phyloP scores from a whole-genome alignment of 2,329 filamentous ascomycete species.

The Paraconiothyrium brasiliense region DNA sequence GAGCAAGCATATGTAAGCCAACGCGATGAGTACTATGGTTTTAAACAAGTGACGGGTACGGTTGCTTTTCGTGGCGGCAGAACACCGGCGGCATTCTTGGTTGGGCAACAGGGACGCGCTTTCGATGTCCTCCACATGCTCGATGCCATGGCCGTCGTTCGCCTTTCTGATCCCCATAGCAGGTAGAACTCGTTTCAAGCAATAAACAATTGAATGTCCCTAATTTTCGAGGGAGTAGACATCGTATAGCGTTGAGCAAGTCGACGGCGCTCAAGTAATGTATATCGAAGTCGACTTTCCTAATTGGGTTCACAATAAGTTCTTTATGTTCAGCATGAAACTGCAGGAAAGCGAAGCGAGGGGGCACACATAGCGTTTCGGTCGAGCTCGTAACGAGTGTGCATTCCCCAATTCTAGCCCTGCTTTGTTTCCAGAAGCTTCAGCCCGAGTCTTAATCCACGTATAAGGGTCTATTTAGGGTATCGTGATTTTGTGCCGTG shows the following conservation, averaged over 20 bases:
- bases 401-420: neutral
- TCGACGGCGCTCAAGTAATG: neutral
- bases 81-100: conserved; percentile 2
- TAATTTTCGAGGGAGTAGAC: neutral
- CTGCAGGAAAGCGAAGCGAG: neutral
- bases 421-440: neutral
- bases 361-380: neutral
- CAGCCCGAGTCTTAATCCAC: neutral
- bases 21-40: conserved; percentile 8
- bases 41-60: conserved; percentile 9
- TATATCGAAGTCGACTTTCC: neutral
- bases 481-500: neutral
- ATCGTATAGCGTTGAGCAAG: neutral
- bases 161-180: neutral
- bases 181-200: no score
- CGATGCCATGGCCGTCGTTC: neutral
- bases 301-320: conserved; percentile 3
- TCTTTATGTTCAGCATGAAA: neutral
- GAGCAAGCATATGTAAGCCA: conserved; percentile 12
- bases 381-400: neutral
- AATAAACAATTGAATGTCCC: neutral
- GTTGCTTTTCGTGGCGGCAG: neutral
- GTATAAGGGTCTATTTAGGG: no score
- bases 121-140: neutral
- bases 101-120: neutral